Base-by-base conservation (phyloP, 208 protist genomes). In the Leishmania turanica region DNA sequence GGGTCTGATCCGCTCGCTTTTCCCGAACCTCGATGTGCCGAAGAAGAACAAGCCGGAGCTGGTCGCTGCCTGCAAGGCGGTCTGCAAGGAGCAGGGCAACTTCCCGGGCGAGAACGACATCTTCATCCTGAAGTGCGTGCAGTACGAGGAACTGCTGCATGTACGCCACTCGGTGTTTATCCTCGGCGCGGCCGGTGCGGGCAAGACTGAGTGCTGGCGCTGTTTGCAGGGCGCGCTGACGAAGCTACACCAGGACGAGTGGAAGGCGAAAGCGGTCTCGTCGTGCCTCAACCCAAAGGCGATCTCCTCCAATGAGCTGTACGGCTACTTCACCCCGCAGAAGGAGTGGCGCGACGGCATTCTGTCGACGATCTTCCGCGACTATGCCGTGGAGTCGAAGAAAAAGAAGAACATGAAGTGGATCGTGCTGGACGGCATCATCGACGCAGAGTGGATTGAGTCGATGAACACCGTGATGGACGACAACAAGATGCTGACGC, bases 391-490 rank as follows among this genome's bases (percentile, higher is more conserved):
- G 58, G 92, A 99, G 84, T 98, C 98, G 24, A 97, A 99, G 88
- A 98, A 98, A 86, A 95, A 96, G 83, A 96, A 94, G 80, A 94
- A 98, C 87, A 96, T 92, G 92, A 98, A 99, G 87, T 99, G 98
- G 98, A 99, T 99, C 71, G 97, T 99, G 27, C 91, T 99, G 47
- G 99, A 99, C 86, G 99, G 96, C 82, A 98, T 99, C 91, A 99
- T 99, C 79, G 99, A 99, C 88, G 95, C 99, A 2, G 97, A 99
- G 85, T 99, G 99, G 99, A 99, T 99, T 87, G 99, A 99, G 89
- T 99, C 98, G 45, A 98, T 99, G 95, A 99, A 99, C 93, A 99
- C 99, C 51, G 99, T 99, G 47, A 99, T 99, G 98, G 98, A 99
- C 88, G 98, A 99, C 87, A 99, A 99, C 89, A 99, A 99, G 88